Evolutionary conservation across 2,329 filamentous ascomycete genomes (phyloP).

Genomic region (Fusarium humuli): DNA sequence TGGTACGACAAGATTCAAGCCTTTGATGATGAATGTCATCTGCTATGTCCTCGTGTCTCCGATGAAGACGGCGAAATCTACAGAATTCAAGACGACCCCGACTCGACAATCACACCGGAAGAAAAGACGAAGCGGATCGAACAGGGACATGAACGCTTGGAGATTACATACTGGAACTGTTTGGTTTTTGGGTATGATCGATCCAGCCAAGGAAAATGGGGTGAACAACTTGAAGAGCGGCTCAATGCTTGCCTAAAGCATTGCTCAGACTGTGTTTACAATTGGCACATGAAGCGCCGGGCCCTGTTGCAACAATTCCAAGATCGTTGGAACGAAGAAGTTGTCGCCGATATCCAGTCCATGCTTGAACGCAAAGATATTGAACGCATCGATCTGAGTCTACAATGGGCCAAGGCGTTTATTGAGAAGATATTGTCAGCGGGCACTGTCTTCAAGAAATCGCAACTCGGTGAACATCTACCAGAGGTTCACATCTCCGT

Average conservation of each 20-base stretch:
- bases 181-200: conserved; percentile 75
- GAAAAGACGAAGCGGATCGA: conserved; percentile 66
- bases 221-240: conserved; percentile 68
- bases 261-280: conserved; percentile 78
- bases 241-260: conserved; percentile 69
- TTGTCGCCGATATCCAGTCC: conserved; percentile 63
- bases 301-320: conserved; percentile 71
- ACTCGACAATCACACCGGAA: conserved; percentile 60
- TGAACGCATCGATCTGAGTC: conserved; percentile 68
- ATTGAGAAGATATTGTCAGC: conserved; percentile 64
- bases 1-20: conserved; percentile 59
- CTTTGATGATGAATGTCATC: conserved; percentile 65
- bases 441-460: conserved; percentile 60
- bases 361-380: conserved; percentile 72
- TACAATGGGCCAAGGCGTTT: conserved; percentile 66
- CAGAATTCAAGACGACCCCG: conserved; percentile 59
- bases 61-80: conserved; percentile 75
- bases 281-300: conserved; percentile 78
- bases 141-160: conserved; percentile 66
- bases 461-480: conserved; percentile 60
- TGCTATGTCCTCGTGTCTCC: conserved; percentile 74
- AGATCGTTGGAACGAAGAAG: conserved; percentile 66
- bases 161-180: conserved; percentile 74
- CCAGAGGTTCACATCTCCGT: conserved; percentile 79
- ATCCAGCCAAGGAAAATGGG: conserved; percentile 69